Conservation (phyloP, 352 stramenopile species). For the Blastocystis sp. region DNA sequence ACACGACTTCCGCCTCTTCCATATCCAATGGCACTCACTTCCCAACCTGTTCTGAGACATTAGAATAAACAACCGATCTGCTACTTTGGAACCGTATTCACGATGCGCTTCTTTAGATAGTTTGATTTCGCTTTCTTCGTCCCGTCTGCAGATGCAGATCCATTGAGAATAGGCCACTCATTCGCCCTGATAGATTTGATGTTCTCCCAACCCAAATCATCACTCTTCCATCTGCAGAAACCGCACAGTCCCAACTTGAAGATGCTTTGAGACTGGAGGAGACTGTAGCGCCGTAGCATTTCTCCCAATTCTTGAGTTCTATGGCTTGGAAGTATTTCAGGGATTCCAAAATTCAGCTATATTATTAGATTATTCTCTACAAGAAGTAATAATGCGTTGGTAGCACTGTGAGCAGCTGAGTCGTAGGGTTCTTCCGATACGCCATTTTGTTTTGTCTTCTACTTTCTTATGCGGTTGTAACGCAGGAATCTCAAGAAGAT, state of each 20-base stretch:
- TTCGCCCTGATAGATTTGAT: constrained; percentile 7
- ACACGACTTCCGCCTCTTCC: constrained; percentile 20
- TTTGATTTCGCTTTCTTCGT: neutral
- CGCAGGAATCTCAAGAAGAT: neutral
- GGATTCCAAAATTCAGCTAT: neutral
- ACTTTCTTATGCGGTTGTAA: neutral
- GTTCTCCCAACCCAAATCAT: neutral
- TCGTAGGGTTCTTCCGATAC: neutral
- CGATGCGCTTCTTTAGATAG: constrained; percentile 46
- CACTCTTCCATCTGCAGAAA: neutral
- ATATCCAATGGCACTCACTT: constrained; percentile 37
- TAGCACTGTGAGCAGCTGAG: neutral
- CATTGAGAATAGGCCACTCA: constrained; percentile 38
- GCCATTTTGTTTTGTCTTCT: neutral
- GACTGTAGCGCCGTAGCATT: neutral
- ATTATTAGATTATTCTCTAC: neutral
- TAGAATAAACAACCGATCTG: neutral
- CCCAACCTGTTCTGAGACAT: constrained; percentile 1
- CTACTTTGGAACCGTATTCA: constrained; percentile 36
- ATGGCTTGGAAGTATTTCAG: neutral
- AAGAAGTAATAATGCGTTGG: neutral
- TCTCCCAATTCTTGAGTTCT: neutral
- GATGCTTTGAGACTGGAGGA: neutral
- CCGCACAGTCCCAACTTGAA: neutral
- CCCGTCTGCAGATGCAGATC: neutral